phyloP scores from a whole-genome alignment of 352 stramenopile species.

The Blastocystis sp. region DNA sequence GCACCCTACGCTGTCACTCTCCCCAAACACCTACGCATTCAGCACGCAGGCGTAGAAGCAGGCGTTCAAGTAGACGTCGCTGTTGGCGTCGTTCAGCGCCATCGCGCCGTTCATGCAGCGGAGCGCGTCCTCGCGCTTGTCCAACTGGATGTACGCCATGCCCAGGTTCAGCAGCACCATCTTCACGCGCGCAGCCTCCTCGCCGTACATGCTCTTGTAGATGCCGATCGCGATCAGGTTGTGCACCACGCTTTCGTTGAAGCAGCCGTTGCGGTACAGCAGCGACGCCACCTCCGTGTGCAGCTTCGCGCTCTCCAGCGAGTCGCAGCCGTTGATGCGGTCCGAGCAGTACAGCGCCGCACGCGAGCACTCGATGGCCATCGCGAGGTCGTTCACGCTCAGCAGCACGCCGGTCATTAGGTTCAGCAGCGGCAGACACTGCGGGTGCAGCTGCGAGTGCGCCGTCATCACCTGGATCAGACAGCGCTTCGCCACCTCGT shows the following conservation, averaged over 20 bases:
- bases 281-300: conserved; percentile 14
- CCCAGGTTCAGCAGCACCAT: conserved; percentile 14
- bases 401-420: conserved; percentile 2
- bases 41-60: conserved; percentile 17
- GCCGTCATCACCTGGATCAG: conserved; percentile 27
- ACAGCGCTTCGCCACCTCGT: conserved; percentile 20
- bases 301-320: conserved; percentile 5
- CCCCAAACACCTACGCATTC: neutral
- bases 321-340: conserved; percentile 16
- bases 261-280: neutral
- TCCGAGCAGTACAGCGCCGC: conserved; percentile 38
- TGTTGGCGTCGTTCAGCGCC: neutral
- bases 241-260: conserved; percentile 29
- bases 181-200: neutral
- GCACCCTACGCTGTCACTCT: neutral
- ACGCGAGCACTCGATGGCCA: neutral
- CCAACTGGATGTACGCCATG: conserved; percentile 7
- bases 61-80: conserved; percentile 34
- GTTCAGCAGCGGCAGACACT: neutral
- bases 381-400: conserved; percentile 14
- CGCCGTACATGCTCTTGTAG: conserved; percentile 5
- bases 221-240: neutral
- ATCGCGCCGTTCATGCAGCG: neutral
- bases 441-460: conserved; percentile 25
- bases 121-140: neutral